Base-by-base conservation (phyloP, 306 rosid genomes). In the Rosa multiflora region DNA sequence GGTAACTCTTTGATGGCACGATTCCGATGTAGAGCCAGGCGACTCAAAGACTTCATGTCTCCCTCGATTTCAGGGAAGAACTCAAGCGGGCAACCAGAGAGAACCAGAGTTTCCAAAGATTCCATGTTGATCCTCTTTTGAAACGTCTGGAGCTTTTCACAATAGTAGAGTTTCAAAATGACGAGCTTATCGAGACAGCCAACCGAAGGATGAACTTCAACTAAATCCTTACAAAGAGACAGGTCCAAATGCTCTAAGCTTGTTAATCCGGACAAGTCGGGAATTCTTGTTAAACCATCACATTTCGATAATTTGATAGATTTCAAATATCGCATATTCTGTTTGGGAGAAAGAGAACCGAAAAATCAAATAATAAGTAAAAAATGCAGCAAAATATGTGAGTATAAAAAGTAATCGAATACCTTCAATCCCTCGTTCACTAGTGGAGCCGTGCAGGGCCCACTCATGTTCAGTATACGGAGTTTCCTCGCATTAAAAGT, bases 121-220 rank as follows among this genome's bases (percentile, higher is more conserved):
- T 10, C 10, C 37, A 59, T 3, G 15, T 9, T 4, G 11, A 59
- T 59, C 4, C 15, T 59, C 10, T 10, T 2, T 21, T 0, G 37
- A 59, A 59, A 59, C 64, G 9, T 21, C 35, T 2, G 1, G 0
- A 59, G 66, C 5, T 59, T 23, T 3, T 2, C 0, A 1, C 66
- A 59, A 0, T 0, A 0, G 0, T 0, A 1, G 15, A 23, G 0
- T 4, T 1, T 0, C 66, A 21, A 10, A 9, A 1, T 0, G 26
- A 10, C 32, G 5, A 59, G 35, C 37, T 59, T 59, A 59, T 59
- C 37, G 4, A 21, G 66, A 9, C 0, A 4, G 9, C 66, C 66
- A 59, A 59, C 63, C 13, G 66, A 59, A 59, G 10, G 13, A 59
- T 59, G 4, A 21, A 59, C 66, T 59, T 23, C 37, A 9, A 21